Percentiles rank a stretch among this genome's conserved stretches.
These are phyloP conservation scores for Sordariomycetes sp. DNA, from an alignment of 2,329 filamentous ascomycete genomes.

Conservation along the genomic window DNA sequence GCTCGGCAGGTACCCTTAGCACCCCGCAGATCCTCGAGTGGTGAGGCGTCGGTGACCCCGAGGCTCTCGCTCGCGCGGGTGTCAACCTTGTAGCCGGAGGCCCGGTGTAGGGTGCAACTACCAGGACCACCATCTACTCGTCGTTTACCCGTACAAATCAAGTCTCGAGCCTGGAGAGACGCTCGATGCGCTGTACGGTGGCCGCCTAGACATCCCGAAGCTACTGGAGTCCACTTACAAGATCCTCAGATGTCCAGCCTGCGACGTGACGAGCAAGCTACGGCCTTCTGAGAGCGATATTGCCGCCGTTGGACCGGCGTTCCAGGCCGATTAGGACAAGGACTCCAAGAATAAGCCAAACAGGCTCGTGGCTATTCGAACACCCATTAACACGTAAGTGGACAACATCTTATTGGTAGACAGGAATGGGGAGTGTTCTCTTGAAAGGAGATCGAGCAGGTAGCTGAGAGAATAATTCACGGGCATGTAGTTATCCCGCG, in stretches of 20 bases:
- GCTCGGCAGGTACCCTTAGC: conserved; percentile 32
- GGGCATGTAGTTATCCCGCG: conserved; percentile 21
- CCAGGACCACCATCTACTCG: conserved; percentile 20
- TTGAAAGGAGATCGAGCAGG: neutral
- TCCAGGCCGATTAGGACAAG: conserved; percentile 37
- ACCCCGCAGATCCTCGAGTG: conserved; percentile 31
- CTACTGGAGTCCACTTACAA: conserved; percentile 32
- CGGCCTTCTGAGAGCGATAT: conserved; percentile 40
- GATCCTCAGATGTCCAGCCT: conserved; percentile 41
- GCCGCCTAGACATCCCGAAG: conserved; percentile 28
- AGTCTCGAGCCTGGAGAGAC: conserved; percentile 17
- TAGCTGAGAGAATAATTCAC: neutral
- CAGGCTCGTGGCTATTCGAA: conserved; percentile 34
- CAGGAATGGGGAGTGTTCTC: neutral
- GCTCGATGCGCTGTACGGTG: conserved; percentile 36
- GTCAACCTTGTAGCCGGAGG: conserved; percentile 41
- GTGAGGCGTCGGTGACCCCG: conserved; percentile 27
- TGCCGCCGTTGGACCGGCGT: conserved; percentile 34
- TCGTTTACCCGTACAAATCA: conserved; percentile 34
- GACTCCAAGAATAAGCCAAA: conserved; percentile 31
- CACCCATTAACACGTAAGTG: conserved; percentile 12
- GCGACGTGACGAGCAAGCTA: conserved; percentile 42
- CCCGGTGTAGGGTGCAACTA: conserved; percentile 41
- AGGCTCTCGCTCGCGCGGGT: conserved; percentile 21
- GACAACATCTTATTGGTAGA: neutral